These are phyloP conservation scores for Talaromyces sp. DNA, from an alignment of 2,329 filamentous ascomycete species.

Conservation along the genomic window DNA sequence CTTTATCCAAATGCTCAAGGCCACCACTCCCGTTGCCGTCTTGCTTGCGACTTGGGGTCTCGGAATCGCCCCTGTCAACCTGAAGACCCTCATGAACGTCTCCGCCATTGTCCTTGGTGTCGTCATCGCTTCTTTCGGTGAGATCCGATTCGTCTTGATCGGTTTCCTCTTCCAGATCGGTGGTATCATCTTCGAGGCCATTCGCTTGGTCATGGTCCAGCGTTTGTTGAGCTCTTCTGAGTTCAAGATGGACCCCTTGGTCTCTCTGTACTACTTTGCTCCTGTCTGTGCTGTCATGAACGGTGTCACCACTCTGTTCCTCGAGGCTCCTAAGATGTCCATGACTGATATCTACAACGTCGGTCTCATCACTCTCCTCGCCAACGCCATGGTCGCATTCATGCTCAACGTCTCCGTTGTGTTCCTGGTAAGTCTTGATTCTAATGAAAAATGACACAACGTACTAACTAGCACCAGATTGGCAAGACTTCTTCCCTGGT, in stretches of 20 bases:
- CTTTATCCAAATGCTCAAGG: slow-evolving; percentile 99
- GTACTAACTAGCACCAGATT: slow-evolving; percentile 51
- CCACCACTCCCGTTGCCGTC: slow-evolving; percentile 90
- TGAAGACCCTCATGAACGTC: slow-evolving; percentile 87
- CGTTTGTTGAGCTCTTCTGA: slow-evolving; percentile 70
- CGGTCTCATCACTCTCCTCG: slow-evolving; percentile 60
- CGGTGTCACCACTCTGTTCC: slow-evolving; percentile 60
- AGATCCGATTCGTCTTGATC: slow-evolving; percentile 75
- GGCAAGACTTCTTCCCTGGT: slow-evolving; percentile 83
- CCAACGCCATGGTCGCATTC: slow-evolving; percentile 76
- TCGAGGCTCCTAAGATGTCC: slow-evolving; percentile 64
- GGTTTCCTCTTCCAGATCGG: slow-evolving; percentile 66
- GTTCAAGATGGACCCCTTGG: slow-evolving; percentile 83
- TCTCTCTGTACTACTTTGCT: slow-evolving; percentile 85
- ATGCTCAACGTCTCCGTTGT: slow-evolving; percentile 77
- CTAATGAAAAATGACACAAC: background rate
- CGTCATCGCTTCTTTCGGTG: slow-evolving; percentile 87
- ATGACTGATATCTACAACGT: slow-evolving; percentile 61
- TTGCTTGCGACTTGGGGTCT: slow-evolving; percentile 84
- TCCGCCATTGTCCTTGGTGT: slow-evolving; percentile 93
- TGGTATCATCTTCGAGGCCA: slow-evolving; percentile 74
- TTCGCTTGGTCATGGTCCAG: slow-evolving; percentile 80
- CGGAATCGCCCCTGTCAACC: slow-evolving; percentile 75
- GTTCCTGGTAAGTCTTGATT: slow-evolving; percentile 63
- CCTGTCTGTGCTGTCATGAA: slow-evolving; percentile 82